Percentiles rank a stretch among this genome's conserved stretches.
These are phyloP conservation scores for Mangifera indica DNA, from an alignment of 345 rosid genomes.

Conservation along the genomic window DNA sequence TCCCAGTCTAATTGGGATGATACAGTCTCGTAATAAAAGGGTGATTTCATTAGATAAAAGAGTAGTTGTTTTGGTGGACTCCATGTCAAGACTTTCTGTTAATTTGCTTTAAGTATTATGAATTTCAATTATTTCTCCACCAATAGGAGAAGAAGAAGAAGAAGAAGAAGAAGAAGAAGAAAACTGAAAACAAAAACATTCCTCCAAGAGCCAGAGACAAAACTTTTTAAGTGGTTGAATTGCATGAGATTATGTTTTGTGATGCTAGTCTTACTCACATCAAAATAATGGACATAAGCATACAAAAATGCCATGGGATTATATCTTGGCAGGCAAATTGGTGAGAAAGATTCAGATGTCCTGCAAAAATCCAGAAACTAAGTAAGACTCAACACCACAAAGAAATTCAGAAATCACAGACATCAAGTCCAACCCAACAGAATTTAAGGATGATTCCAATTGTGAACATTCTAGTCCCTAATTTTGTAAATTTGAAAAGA, in stretches of 20 bases:
- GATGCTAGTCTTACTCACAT: conserved; percentile 59
- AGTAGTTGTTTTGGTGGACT: too few species aligned
- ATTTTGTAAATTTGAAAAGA: neutral
- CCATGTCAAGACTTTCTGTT: too few species aligned
- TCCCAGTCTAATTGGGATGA: too few species aligned
- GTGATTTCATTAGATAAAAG: too few species aligned
- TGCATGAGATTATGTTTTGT: neutral
- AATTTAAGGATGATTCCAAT: neutral
- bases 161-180: too few species aligned
- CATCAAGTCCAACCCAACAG: neutral
- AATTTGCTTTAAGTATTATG: too few species aligned
- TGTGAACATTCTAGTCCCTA: neutral
- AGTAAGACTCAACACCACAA: conserved; percentile 12
- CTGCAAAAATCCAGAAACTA: conserved; percentile 45
- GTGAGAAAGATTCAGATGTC: conserved; percentile 96
- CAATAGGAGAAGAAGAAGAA: too few species aligned
- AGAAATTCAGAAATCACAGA: neutral
- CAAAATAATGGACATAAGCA: conserved; percentile 91
- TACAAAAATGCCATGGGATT: conserved; percentile 92
- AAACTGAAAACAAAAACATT: too few species aligned
- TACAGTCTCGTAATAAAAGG: too few species aligned
- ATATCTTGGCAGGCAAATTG: conserved; percentile 97
- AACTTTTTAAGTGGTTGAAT: neutral
- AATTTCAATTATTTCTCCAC: too few species aligned
- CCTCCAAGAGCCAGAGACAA: neutral